These are phyloP conservation scores for Tricholoma saponaceum DNA, from an alignment of 768 basidiomycete species.

Conservation along the genomic window DNA sequence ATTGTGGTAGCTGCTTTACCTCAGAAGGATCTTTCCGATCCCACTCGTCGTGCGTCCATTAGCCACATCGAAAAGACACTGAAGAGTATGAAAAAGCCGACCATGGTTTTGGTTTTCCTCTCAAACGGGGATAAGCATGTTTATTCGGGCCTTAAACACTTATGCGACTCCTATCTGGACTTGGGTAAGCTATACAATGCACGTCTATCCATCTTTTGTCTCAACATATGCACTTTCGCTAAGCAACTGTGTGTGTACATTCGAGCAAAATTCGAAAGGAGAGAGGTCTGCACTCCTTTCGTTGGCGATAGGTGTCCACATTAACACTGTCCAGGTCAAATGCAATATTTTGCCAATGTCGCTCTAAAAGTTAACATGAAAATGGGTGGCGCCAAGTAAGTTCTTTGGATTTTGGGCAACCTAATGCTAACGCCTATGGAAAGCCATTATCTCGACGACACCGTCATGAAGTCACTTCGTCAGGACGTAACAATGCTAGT, in stretches of 20 bases:
- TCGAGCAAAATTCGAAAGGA: slow-evolving; percentile 66
- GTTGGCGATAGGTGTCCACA: slow-evolving; percentile 18
- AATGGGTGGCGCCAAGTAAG: slow-evolving; percentile 74
- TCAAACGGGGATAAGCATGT: slow-evolving; percentile 70
- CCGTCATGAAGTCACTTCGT: slow-evolving; percentile 57
- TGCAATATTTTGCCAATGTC: slow-evolving; percentile 75
- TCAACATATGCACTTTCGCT: neutral
- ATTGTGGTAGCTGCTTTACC: slow-evolving; percentile 45
- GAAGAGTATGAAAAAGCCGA: slow-evolving; percentile 42
- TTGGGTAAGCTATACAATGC: slow-evolving; percentile 32
- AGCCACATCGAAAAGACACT: slow-evolving; percentile 37
- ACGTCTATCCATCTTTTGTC: neutral
- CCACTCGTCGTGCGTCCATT: slow-evolving; percentile 49
- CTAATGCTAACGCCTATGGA: slow-evolving; percentile 1
- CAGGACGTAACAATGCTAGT: slow-evolving; percentile 71
- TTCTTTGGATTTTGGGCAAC: slow-evolving; percentile 3
- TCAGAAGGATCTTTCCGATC: slow-evolving; percentile 46
- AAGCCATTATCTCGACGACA: slow-evolving; percentile 45
- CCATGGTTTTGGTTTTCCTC: slow-evolving; percentile 61
- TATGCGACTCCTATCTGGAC: slow-evolving; percentile 65
- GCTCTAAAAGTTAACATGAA: slow-evolving; percentile 83
- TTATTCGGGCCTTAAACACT: slow-evolving; percentile 72
- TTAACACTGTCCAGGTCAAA: slow-evolving; percentile 42
- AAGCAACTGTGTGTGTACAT: slow-evolving; percentile 74
- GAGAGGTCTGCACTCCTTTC: slow-evolving; percentile 35